These are phyloP conservation scores for Talaromyces sp. DNA, from an alignment of 2,329 filamentous ascomycete genomes.

Conservation along the genomic window DNA sequence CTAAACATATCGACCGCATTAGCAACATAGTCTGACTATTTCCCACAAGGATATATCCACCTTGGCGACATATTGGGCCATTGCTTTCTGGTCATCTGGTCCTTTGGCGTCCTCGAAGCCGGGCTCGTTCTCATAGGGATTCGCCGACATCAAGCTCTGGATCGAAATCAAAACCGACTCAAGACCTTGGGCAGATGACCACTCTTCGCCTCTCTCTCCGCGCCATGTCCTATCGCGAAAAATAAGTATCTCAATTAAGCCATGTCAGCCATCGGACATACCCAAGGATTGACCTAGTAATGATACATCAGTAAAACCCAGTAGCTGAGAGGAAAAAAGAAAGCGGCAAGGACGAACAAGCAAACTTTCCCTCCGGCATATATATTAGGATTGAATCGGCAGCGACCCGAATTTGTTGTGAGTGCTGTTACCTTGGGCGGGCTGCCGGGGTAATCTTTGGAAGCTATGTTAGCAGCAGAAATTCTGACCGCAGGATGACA, in stretches of 20 bases:
- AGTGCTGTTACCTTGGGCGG: slow-evolving; percentile 60
- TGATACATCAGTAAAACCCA: not conserved
- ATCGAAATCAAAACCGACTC: slow-evolving; percentile 94
- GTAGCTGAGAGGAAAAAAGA: slow-evolving; percentile 17
- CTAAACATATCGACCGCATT: slow-evolving; percentile 38
- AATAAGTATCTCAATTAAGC: slow-evolving; percentile 17
- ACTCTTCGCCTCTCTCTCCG: slow-evolving; percentile 84
- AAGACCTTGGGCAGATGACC: slow-evolving; percentile 92
- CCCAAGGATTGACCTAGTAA: slow-evolving; percentile 73
- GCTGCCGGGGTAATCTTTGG: slow-evolving; percentile 73
- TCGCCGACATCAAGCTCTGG: slow-evolving; percentile 88
- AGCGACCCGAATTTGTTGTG: slow-evolving; percentile 84
- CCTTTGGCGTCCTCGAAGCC: slow-evolving; percentile 77
- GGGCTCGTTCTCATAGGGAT: slow-evolving; percentile 94
- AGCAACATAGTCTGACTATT: not conserved
- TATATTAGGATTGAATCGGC: slow-evolving; percentile 95
- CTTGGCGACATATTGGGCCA: slow-evolving; percentile 74
- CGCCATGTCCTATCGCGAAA: slow-evolving; percentile 71
- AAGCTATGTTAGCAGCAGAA: slow-evolving; percentile 6
- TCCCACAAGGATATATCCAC: slow-evolving; percentile 38
- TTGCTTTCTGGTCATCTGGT: slow-evolving; percentile 65
- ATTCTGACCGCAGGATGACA: not conserved
- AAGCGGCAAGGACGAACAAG: slow-evolving; percentile 56
- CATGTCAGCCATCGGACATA: slow-evolving; percentile 37
- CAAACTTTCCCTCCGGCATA: slow-evolving; percentile 90